Percentiles rank a stretch among this genome's conserved stretches.
phyloP scores from a whole-genome alignment of 345 rosid species.

The Eucalyptus sp. region DNA sequence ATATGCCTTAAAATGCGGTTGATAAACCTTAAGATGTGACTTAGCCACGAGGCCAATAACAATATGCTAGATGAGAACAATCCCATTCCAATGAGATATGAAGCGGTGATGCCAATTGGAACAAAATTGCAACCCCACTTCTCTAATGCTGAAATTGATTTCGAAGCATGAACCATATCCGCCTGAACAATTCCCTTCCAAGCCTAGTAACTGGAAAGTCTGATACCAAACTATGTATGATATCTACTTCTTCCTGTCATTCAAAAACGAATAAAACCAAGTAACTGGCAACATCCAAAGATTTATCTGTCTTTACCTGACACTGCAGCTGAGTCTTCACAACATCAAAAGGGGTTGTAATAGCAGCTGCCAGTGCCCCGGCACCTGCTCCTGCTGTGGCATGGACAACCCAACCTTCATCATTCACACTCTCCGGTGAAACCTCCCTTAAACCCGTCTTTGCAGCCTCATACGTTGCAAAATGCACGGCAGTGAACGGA shows the following conservation, averaged over 20 bases:
- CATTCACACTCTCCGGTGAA: conserved; percentile 53
- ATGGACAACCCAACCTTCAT: conserved; percentile 64
- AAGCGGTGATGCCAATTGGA: not conserved
- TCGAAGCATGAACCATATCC: not conserved
- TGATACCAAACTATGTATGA: not conserved
- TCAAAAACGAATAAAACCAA: not conserved
- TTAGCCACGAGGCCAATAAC: not conserved
- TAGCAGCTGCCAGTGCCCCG: conserved; percentile 75
- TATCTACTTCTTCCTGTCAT: not conserved
- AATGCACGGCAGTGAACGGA: conserved; percentile 90
- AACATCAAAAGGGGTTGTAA: conserved; percentile 82
- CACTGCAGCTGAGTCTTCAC: conserved; percentile 98
- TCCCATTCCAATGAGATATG: not conserved
- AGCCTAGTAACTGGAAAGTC: not conserved
- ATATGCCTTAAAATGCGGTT: not conserved
- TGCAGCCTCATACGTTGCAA: conserved; percentile 81
- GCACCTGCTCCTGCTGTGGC: conserved; percentile 99
- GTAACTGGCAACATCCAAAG: not conserved
- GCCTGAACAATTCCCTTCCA: not conserved
- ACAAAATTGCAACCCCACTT: not conserved
- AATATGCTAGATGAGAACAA: not conserved
- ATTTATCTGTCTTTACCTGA: conserved; percentile 46
- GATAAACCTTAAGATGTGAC: not conserved
- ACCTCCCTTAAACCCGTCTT: conserved; percentile 65
- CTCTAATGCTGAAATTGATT: not conserved